Evolutionary conservation across 179 eudicot species (phyloP), one percentile per base, ranked within the genome.

Genomic region (Vitellaria paradoxa): DNA sequence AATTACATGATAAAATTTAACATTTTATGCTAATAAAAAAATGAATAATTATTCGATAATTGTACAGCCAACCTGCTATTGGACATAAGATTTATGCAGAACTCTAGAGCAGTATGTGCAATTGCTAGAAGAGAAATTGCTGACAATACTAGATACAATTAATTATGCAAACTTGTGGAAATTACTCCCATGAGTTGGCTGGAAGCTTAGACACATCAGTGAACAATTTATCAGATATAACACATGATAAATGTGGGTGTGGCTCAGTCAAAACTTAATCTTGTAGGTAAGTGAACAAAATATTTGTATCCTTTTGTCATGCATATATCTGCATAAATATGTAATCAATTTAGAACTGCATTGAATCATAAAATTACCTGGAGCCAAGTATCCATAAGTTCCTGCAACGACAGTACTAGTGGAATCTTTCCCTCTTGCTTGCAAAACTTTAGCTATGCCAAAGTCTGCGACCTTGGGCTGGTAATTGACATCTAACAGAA

Each of bases 401-500:
- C 99, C 99, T 23, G 97, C 99, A 74, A 91, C 75, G 21, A 85
- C 81, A 71, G 96, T 89, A 7, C 88, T 87, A 73, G 84, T 81
- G 59, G 90, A 93, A 47, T 89, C 99, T 62, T 86, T 89, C 53
- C 93, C 91, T 79, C 83, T 85, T 46, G 93, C 91, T 77, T 88
- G 93, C 82, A 95, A 77, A 69, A 95, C 91, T 81, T 95, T 91
- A 72, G 97, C 99, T 57, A 93, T 91, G 17, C 99, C 99, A 81
- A 95, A 95, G 81, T 95, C 99, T 18, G 97, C 97, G 65, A 95
- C 95, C 81, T 91, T 93, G 47, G 99, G 90, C 26, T 88, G 89
- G 81, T 87, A 87, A 82, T 95, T 86, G 63, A 78, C 68, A 68
- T 91, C 97, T 73, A 95, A 87, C 57, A 95, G 85, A 75, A 95